Percentiles rank a stretch among this genome's conserved stretches.
Evolutionary conservation across 2,329 filamentous ascomycete species (phyloP).

Genomic region (Cladophialophora chaetospira): DNA sequence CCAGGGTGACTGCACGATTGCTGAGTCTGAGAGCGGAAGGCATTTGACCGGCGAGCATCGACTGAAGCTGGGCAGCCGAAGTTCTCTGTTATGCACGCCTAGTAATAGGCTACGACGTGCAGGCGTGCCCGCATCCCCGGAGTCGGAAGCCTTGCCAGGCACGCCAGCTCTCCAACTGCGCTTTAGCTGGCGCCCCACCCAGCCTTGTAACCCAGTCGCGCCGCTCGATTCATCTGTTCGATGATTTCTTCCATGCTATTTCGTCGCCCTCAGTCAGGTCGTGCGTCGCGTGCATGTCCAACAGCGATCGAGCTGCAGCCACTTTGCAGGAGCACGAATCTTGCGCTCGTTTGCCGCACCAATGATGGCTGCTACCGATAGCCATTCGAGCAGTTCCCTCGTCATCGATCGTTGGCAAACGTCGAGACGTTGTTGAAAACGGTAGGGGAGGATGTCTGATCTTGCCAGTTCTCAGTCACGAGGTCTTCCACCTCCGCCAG

Average conservation of each 20-base stretch:
- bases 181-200: neutral
- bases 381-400: constrained; percentile 20
- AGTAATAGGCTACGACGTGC: neutral
- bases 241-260: constrained; percentile 4
- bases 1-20: neutral
- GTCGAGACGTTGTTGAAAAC: constrained; percentile 6
- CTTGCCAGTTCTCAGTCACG: constrained; percentile 12
- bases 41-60: neutral
- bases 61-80: neutral
- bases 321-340: constrained; percentile 9
- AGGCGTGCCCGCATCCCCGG: constrained; percentile 9
- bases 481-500: constrained; percentile 36
- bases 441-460: constrained; percentile 19
- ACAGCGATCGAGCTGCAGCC: constrained; percentile 11
- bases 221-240: constrained; percentile 2
- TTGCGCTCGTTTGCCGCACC: constrained; percentile 14
- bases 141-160: neutral
- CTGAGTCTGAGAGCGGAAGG: neutral
- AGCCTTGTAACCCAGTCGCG: constrained; percentile 19
- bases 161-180: neutral
- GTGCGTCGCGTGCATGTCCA: constrained; percentile 5
- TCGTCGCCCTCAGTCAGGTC: constrained; percentile 5
- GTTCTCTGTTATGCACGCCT: neutral
- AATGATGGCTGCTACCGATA: constrained; percentile 17
- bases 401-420: constrained; percentile 16